Percentiles rank a stretch among this genome's conserved stretches.
These are phyloP conservation scores for Cucumis hystrix DNA, from an alignment of 306 rosid genomes.

Conservation along the genomic window DNA sequence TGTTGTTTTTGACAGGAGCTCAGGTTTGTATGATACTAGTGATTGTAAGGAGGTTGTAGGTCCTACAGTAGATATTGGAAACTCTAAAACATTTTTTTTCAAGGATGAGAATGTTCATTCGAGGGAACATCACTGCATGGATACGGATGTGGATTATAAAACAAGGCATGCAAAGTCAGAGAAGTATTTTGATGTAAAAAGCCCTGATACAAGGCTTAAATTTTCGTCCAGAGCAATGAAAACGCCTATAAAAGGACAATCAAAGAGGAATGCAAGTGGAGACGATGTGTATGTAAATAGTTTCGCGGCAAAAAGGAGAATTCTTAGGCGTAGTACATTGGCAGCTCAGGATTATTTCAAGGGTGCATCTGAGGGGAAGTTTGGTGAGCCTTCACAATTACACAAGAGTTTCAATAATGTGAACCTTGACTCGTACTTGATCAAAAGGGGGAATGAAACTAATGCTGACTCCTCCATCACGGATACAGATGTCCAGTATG, in stretches of 20 bases:
- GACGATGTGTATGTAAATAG: slow-evolving; percentile 36
- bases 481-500: slow-evolving; percentile 8
- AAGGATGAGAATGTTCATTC: slow-evolving; percentile 46
- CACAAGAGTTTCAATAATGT: slow-evolving; percentile 17
- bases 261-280: slow-evolving; percentile 51
- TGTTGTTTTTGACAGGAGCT: slow-evolving; percentile 35
- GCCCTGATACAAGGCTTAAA: slow-evolving; percentile 48
- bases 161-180: slow-evolving; percentile 74
- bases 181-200: slow-evolving; percentile 57
- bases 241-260: slow-evolving; percentile 29
- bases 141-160: slow-evolving; percentile 67
- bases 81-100: slow-evolving; percentile 33
- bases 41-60: slow-evolving; percentile 23
- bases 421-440: slow-evolving; percentile 25
- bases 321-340: slow-evolving; percentile 53
- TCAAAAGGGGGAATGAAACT: slow-evolving; percentile 32
- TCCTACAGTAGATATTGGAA: slow-evolving; percentile 18
- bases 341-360: slow-evolving; percentile 52
- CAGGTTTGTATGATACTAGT: slow-evolving; percentile 22
- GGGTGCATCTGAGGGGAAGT: slow-evolving; percentile 30
- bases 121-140: slow-evolving; percentile 57
- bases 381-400: slow-evolving; percentile 25
- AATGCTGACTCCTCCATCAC: slow-evolving; percentile 16
- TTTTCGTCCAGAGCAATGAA: slow-evolving; percentile 49
- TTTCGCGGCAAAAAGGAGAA: slow-evolving; percentile 41